Evolutionary conservation across 2,329 filamentous ascomycete genomes (phyloP).

Genomic region (Dactylonectria macrodidyma): DNA sequence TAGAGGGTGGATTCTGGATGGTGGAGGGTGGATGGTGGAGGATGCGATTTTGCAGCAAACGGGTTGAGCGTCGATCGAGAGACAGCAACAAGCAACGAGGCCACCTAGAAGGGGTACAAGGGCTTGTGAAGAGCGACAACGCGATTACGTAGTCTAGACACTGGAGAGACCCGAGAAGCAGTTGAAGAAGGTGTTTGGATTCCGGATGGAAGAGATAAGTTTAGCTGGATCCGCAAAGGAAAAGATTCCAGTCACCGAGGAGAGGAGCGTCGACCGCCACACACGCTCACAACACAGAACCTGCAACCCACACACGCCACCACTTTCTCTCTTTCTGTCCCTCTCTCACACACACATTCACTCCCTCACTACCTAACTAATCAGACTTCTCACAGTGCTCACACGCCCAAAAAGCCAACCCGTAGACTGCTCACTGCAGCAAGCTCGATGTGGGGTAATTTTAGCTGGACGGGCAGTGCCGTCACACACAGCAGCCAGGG

Average conservation of each 20-base stretch:
- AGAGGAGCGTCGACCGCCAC: conserved; percentile 48
- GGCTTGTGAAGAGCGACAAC: conserved; percentile 22
- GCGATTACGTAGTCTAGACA: conserved; percentile 21
- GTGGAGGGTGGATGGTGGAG: not conserved
- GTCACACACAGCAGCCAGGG: conserved; percentile 46
- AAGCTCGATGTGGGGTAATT: conserved; percentile 49
- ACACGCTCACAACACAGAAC: conserved; percentile 25
- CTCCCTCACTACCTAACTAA: no score
- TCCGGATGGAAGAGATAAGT: conserved; percentile 35
- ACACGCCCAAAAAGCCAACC: conserved; percentile 39
- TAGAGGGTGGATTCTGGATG: no score
- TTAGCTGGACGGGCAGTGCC: conserved; percentile 49
- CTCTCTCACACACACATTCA: no score
- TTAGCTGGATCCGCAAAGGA: conserved; percentile 44
- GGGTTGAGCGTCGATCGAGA: conserved; percentile 30
- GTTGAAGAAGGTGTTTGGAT: conserved; percentile 40
- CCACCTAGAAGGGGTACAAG: not conserved
- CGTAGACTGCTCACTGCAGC: conserved; percentile 5
- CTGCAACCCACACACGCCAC: conserved; percentile 16
- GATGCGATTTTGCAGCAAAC: conserved; percentile 16
- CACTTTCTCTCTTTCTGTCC: conserved; percentile 41
- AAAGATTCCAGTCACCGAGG: conserved; percentile 50
- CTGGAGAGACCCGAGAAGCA: not conserved
- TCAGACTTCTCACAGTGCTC: conserved; percentile 36
- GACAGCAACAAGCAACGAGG: conserved; percentile 28